Base-by-base conservation (phyloP, 345 rosid species). In the Melaleuca alternifolia region DNA sequence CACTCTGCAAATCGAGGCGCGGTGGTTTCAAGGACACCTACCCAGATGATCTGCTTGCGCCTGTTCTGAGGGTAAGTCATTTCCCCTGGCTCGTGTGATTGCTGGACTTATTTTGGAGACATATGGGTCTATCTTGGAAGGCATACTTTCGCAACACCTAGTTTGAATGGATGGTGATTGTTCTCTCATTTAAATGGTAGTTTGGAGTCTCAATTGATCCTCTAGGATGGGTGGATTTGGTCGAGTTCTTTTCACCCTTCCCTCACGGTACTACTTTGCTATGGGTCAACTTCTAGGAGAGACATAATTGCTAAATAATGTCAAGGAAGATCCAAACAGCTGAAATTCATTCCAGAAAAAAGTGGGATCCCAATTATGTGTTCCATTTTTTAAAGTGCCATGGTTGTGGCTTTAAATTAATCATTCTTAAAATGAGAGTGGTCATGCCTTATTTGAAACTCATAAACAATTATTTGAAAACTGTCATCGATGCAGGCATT, bases 21-120 rank as follows among this genome's bases (percentile, higher is more conserved):
- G 99, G 99, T 26, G 92, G 97, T 85, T 97, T 97, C 93, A 96
- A 94, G 92, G 99, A 97, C 86, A 97, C 99, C 7, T 90, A 85
- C 89, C 93, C 99, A 10, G 98, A 97, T 86, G 96, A 96, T 89
- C 89, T 97, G 51, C 99, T 97, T 86, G 98, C 98, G 13, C 88
- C 99, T 89, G 94, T 96, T 85, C 89, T 96, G 88, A 94, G 86
- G 96, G 99, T 96, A 84, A 77, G 88, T 84, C 24, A 30, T 23
- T 83, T 54, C 20, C 50, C 3, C 6, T 56, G 37, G 44, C 51
- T 54, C 50, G 6, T 89, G 62, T 71, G 48, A 71, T 37, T 37
- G 48, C 81, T 37, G 14, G 48, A 21, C 77, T 46, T 56, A 37
- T 71, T 37, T 37, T 9, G 26, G 48, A 71, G 81, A 37, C 12